Evolutionary conservation across 768 basidiomycete genomes (phyloP), one percentile per base, ranked within the genome.

Genomic region (Trametes sanguinea): DNA sequence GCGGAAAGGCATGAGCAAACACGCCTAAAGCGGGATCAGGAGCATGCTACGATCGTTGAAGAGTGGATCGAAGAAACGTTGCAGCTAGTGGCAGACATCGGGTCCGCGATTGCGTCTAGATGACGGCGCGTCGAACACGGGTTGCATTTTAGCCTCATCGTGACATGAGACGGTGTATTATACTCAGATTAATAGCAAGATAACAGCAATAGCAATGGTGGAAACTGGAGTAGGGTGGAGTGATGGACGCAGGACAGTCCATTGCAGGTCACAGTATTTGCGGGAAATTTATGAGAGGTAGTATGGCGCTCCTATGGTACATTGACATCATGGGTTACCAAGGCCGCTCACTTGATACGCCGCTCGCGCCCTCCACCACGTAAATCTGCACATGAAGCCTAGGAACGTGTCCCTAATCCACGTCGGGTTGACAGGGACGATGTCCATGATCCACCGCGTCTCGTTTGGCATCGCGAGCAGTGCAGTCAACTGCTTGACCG

Each of bases 61-160:
- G 76, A 77, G 13, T 83, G 88, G 68, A 77, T 82, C 8, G 73
- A 76, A 37, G 78, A 80, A 40, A 77, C 89, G 13, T 80, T 88
- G 75, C 80, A 85, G 51, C 69, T 88, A 29, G 81, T 91, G 4
- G 76, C 78, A 5, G 77, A 81, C 17, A 78, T 91, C 0, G 90
- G 90, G 4, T 78, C 81, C 17, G 79, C 80, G 4, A 70, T 90
- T 52, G 82, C 83, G 3, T 69, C 69, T 51, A 64, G 75, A 58
- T 64, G 61, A 66, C n/a, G 14, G 42, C 5, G 2, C 42, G 10
- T 5, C 10, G 42, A n/a, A 43, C 9, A 43, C 6, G 35, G 11
- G 11, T 37, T 11, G 35, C 11, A 11, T 37, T 37, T 37, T 11
- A 2, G 35, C 35, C 11, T 6, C 2, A 37, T 6, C 11, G 11